These are phyloP conservation scores for Wallemia mellicola DNA, from an alignment of 1,284 basidiomycete species.

Conservation along the genomic window DNA sequence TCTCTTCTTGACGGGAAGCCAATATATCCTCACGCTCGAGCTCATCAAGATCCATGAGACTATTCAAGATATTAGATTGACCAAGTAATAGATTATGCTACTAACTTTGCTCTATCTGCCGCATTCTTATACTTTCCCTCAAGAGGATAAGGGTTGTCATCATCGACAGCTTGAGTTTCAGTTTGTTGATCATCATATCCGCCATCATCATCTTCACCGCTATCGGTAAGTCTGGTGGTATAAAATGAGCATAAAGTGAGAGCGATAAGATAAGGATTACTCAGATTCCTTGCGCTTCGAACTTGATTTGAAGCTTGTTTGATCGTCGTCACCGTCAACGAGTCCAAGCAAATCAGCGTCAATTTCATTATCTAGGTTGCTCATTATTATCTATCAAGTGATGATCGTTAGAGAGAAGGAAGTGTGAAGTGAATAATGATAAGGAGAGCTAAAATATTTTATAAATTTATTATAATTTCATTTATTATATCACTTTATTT, in stretches of 20 bases:
- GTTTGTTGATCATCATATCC: conserved; percentile 3
- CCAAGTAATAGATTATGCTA: conserved; percentile 7
- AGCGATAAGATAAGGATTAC: too few species aligned
- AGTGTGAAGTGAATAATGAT: too few species aligned
- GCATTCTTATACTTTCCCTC: conserved; percentile 71
- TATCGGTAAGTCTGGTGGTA: conserved; percentile 1
- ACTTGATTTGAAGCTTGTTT: not conserved
- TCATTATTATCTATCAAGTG: not conserved
- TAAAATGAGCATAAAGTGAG: too few species aligned
- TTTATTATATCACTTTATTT: too few species aligned
- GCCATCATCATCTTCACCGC: conserved; percentile 3
- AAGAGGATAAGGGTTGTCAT: conserved; percentile 46
- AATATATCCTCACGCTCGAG: conserved; percentile 64
- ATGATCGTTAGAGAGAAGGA: not conserved
- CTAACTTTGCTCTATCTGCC: conserved; percentile 45
- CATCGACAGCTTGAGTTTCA: conserved; percentile 4
- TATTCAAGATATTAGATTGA: conserved; percentile 13
- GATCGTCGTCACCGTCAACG: conserved; percentile 14
- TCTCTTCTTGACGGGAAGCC: conserved; percentile 44
- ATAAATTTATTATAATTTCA: too few species aligned
- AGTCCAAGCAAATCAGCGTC: conserved; percentile 17
- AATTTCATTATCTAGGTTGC: conserved; percentile 10
- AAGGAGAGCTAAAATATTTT: too few species aligned
- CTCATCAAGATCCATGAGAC: conserved; percentile 49
- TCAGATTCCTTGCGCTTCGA: conserved; percentile 1